Conservation (phyloP, 805 yeast species). For the Clavispora asparagi region DNA sequence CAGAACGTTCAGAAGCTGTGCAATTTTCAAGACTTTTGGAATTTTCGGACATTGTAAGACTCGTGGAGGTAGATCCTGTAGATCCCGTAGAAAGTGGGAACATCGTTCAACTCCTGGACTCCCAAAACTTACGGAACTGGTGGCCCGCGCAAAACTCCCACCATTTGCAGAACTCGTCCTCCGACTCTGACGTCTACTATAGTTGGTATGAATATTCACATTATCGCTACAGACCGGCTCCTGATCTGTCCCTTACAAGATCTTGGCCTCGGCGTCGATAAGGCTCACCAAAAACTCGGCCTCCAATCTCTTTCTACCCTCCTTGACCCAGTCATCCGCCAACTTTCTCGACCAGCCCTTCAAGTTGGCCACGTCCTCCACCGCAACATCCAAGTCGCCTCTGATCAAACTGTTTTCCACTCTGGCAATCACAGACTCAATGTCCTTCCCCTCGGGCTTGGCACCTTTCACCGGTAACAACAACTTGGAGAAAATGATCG, state of each 20-base stretch:
- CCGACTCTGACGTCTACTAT: neutral
- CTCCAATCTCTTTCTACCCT: conserved; percentile 86
- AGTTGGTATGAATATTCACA: neutral
- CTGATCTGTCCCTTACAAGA: conserved; percentile 18
- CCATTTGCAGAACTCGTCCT: no score
- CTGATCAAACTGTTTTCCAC: conserved; percentile 69
- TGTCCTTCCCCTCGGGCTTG: conserved; percentile 70
- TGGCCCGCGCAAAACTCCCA: no score
- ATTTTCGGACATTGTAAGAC: no score
- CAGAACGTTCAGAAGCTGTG: no score
- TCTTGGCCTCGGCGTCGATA: conserved; percentile 58
- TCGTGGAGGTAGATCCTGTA: no score
- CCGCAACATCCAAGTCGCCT: conserved; percentile 81
- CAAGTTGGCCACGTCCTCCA: conserved; percentile 83
- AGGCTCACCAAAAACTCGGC: conserved; percentile 72
- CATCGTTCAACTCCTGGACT: no score
- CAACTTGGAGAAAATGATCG: conserved; percentile 69
- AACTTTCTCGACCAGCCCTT: conserved; percentile 91
- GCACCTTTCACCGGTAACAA: conserved; percentile 75
- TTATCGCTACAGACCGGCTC: neutral
- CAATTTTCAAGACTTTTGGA: no score
- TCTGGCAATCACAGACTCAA: conserved; percentile 84
- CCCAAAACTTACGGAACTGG: no score
- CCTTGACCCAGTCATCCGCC: conserved; percentile 87
- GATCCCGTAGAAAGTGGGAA: no score